A percentile compares a stretch with the other conserved stretches of the same genome.
phyloP scores from a whole-genome alignment of 2,329 filamentous ascomycete genomes.

The Cladorrhinum sp. region DNA sequence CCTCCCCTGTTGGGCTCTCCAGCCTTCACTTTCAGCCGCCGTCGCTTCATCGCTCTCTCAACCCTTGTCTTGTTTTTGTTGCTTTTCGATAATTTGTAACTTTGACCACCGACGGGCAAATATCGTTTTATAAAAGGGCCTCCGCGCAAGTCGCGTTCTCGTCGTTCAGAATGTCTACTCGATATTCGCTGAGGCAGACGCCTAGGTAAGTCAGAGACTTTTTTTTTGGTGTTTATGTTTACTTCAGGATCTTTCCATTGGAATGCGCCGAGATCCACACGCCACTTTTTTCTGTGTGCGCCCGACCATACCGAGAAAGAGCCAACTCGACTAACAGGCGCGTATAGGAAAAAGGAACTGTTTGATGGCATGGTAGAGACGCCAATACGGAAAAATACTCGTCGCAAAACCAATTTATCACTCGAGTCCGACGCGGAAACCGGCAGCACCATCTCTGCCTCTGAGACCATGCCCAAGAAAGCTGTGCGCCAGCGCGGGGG shows the following conservation, averaged over 20 bases:
- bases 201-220: constrained; percentile 34
- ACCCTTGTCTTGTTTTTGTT: neutral
- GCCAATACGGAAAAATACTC: constrained; percentile 45
- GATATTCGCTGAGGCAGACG: constrained; percentile 35
- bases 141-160: constrained; percentile 7
- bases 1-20: neutral
- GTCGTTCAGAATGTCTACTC: constrained; percentile 28
- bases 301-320: neutral
- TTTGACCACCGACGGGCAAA: neutral
- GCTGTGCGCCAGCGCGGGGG: constrained; percentile 45
- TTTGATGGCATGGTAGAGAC: constrained; percentile 62
- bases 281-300: neutral
- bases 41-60: neutral
- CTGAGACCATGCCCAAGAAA: constrained; percentile 39
- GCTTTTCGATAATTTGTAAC: neutral
- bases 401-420: constrained; percentile 50
- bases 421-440: constrained; percentile 50
- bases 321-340: constrained; percentile 3
- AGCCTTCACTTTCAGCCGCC: neutral
- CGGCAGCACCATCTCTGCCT: constrained; percentile 45
- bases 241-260: neutral
- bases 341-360: constrained; percentile 56
- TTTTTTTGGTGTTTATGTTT: neutral
- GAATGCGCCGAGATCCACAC: neutral
- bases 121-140: constrained; percentile 8